Base-by-base conservation (phyloP, 495 filamentous ascomycete species). In the Lophiostoma macrostomum region DNA sequence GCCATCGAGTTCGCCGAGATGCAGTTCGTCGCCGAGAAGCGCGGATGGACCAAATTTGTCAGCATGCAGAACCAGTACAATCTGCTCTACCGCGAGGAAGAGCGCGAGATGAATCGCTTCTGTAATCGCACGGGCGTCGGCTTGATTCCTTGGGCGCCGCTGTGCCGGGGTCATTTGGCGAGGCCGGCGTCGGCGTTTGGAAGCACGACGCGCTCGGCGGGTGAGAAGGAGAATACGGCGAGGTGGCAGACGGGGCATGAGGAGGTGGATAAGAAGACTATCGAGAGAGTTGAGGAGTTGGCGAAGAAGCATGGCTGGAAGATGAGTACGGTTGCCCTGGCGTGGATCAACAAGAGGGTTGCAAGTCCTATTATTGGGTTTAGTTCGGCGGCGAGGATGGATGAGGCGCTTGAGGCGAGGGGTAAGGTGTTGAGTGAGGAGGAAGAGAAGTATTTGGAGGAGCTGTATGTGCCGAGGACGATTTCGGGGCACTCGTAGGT, bases 51-150 rank as follows among this genome's bases (percentile, higher is more conserved):
- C 7, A 70, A 70, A 56, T 72, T 72, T 55, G 64, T 72, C 18
- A 58, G 50, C 19, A 72, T 72, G 70, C 66, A 70, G 57, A 72
- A 72, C 44, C 68, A 70, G 29, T 71, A 72, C 41, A 69, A 56
- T 43, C 48, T 71, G 42, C 56, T 67, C 11, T 71, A 71, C 40
- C 60, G 68, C n/a, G 68, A 71, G 42, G 68, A 71, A 31, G 68
- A 71, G 53, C 43, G 69, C 1, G 69, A 71, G 51, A 71, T 71
- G 69, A 70, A 66, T 46, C 40, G 48, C 24, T 72, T 59, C 56
- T 72, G 69, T 47, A 45, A 69, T 64, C 54, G 25, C 12, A 70
- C 69, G 1, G 69, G 68, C 23, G 68, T 71, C 3, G 68, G 65
- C 14, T 40, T 71, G 28, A 67, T 71, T 38, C 68, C 68, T 53